Base-by-base conservation (phyloP, 768 basidiomycete genomes). In the Gymnopilus junonius region DNA sequence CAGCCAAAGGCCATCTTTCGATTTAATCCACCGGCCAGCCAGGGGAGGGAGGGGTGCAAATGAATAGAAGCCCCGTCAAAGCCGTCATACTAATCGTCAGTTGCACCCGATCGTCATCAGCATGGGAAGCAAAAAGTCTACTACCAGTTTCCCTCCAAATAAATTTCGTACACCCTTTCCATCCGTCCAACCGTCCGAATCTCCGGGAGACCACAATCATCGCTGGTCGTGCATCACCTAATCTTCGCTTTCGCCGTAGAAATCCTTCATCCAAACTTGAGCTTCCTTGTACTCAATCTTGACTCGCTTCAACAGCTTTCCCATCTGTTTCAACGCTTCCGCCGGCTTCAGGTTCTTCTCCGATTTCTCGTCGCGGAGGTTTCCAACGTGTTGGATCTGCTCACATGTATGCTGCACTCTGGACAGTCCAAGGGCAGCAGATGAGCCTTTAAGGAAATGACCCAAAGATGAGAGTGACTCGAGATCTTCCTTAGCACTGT, bases 401-500 rank as follows among this genome's bases (percentile, higher is more conserved):
- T 94, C 95, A 80, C 97, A 98, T 25, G 90, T 88, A 15, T 79
- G 83, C 73, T 94, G 91, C 56, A 99, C 95, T 65, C 86, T 85
- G 61, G 78, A 77, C 31, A 96, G 86, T 27, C 97, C 97, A 46
- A 99, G 84, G 2, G 96, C 94, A 29, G 96, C 96, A 12, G 95
- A 97, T 2, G 96, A 98, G 50, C 97, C 97, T 76, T 99, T 99
- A 72, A 99, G 87, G 78, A 93, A 99, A 77, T 99, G 97, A 0
- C 96, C 97, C 10, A 91, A 82, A 17, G 80, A 77, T 2, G 92
- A 90, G 17, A 99, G 85, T 59, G 84, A 73, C 10, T 70, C 67
- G 10, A 97, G 84, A 67, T 95, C 84, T 65, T 87, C 83, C 23
- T 69, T 74, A 39, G 69, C 69, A 64, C 92, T 94, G 74, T 53